phyloP scores from a whole-genome alignment of 2,329 filamentous ascomycete species.

The Verticillium tricorpus region DNA sequence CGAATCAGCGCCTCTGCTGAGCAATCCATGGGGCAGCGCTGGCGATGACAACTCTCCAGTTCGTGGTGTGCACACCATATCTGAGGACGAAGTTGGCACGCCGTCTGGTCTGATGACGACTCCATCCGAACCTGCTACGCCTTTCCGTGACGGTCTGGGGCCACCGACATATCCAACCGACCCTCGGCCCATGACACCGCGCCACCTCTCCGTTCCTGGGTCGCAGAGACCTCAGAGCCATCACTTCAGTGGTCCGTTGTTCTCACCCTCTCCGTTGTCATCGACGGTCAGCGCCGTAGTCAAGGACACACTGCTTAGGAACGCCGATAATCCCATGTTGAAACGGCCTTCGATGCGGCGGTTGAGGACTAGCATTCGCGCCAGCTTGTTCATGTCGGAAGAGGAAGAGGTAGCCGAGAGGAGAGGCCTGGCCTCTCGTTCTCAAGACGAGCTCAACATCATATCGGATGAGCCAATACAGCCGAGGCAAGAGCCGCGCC shows the following conservation, averaged over 20 bases:
- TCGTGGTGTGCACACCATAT: conserved; percentile 31
- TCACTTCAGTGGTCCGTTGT: conserved; percentile 42
- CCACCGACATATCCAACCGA: conserved; percentile 9
- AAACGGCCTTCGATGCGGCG: conserved; percentile 41
- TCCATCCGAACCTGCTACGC: conserved; percentile 25
- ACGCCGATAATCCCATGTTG: conserved; percentile 33
- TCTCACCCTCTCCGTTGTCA: conserved; percentile 56
- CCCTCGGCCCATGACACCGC: conserved; percentile 21
- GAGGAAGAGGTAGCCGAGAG: conserved; percentile 23
- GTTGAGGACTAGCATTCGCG: conserved; percentile 44
- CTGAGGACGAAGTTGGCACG: conserved; percentile 28
- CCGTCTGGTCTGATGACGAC: conserved; percentile 16
- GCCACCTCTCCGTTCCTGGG: conserved; percentile 6
- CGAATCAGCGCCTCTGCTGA: conserved; percentile 35
- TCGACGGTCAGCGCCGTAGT: conserved; percentile 56
- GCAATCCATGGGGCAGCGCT: conserved; percentile 38
- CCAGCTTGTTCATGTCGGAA: conserved; percentile 50
- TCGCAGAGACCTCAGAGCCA: conserved; percentile 27
- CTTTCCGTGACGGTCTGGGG: conserved; percentile 21
- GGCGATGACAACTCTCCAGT: conserved; percentile 20
- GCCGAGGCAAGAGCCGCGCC: background rate
- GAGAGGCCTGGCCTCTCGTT: background rate
- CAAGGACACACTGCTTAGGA: conserved; percentile 48
- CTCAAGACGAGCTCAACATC: background rate
- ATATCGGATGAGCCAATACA: background rate